Conservation (phyloP, 192 early-diverging fungal genomes). For the Coemansia reversa region DNA sequence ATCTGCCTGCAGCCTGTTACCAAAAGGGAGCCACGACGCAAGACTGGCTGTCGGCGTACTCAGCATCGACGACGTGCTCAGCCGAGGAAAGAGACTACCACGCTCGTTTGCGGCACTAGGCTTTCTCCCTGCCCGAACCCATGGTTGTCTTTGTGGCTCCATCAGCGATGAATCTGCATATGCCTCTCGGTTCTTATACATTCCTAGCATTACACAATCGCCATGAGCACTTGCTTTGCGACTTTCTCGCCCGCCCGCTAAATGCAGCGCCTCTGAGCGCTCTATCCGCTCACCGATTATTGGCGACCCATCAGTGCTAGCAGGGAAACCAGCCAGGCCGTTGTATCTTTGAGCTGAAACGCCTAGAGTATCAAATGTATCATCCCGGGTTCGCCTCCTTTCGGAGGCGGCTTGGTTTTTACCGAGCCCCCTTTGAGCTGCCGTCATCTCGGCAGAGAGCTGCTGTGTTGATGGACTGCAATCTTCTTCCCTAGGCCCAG, state of each 20-base stretch:
- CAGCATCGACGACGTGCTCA: slow-evolving; percentile 37
- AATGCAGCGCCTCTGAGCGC: background rate
- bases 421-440: background rate
- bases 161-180: background rate
- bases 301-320: background rate
- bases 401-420: background rate
- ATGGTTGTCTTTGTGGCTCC: background rate
- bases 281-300: background rate
- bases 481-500: background rate
- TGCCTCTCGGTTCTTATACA: background rate
- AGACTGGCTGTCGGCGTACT: slow-evolving; percentile 39
- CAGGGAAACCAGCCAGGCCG: background rate
- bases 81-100: slow-evolving; percentile 12
- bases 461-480: background rate
- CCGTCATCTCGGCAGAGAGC: background rate
- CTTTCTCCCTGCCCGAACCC: slow-evolving; percentile 7
- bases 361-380: background rate
- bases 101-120: background rate
- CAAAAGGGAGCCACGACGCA: slow-evolving; percentile 46
- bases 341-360: background rate
- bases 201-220: background rate
- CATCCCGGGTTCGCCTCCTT: background rate
- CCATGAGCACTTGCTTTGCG: slow-evolving; percentile 12
- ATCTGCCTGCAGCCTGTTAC: slow-evolving; percentile 11
- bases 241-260: background rate